Evolutionary conservation across 73 alveolate species (phyloP).

Genomic region (Tetrahymena malaccensis): DNA sequence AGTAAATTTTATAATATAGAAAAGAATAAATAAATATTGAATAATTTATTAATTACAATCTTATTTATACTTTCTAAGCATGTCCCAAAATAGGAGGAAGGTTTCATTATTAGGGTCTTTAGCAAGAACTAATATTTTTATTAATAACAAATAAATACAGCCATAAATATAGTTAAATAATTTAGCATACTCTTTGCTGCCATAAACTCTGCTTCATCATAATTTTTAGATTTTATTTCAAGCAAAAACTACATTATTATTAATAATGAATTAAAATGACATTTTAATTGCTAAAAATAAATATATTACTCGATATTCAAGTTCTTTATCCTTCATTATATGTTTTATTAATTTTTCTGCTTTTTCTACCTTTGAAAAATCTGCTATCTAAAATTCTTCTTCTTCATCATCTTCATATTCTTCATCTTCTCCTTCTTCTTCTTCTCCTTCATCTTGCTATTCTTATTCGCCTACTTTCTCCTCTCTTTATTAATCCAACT

Average conservation of each 20-base stretch:
- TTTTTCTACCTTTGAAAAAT: constrained; percentile 1
- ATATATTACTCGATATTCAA: neutral
- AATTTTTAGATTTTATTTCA: neutral
- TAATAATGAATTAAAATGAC: neutral
- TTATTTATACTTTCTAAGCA: neutral
- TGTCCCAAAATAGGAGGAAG: neutral
- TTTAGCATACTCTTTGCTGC: neutral
- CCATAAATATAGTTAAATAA: neutral
- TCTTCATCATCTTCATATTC: constrained; percentile 21
- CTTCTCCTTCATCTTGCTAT: constrained; percentile 1
- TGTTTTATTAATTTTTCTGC: neutral
- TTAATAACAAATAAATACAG: neutral
- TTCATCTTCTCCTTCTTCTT: constrained; percentile 2
- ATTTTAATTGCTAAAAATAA: neutral
- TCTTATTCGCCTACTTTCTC: neutral
- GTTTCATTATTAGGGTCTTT: neutral
- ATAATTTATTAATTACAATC: neutral
- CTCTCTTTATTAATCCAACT: neutral
- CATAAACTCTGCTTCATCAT: neutral
- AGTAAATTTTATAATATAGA: neutral
- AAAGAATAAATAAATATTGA: neutral
- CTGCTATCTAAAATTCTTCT: neutral
- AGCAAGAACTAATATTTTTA: neutral
- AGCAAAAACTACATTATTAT: neutral
- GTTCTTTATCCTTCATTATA: neutral